Evolutionary conservation across 768 basidiomycete species (phyloP).

Genomic region (Podaxis sp.): DNA sequence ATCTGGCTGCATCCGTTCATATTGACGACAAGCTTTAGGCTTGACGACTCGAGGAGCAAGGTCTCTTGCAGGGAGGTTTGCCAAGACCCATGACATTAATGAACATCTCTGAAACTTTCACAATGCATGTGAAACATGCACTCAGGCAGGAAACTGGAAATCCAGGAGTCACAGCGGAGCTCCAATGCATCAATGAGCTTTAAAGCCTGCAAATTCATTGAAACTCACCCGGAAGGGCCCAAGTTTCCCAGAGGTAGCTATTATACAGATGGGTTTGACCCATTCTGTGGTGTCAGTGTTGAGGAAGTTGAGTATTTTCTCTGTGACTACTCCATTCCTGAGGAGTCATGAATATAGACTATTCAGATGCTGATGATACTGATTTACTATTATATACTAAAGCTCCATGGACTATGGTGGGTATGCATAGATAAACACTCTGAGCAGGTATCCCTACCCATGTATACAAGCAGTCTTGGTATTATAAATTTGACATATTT

Average conservation of each 20-base stretch:
- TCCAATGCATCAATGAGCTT: slow-evolving; percentile 57
- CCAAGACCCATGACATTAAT: not conserved
- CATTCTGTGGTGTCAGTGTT: slow-evolving; percentile 30
- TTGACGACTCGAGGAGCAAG: slow-evolving; percentile 55
- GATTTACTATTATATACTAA: slow-evolving; percentile 2
- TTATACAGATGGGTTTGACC: slow-evolving; percentile 12
- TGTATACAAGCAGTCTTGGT: too few relatives aligned
- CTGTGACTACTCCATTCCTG: slow-evolving; percentile 28
- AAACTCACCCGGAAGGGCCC: slow-evolving; percentile 46
- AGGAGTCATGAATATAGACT: slow-evolving; percentile 30
- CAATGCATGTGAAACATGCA: slow-evolving; percentile 65
- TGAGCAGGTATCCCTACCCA: too few relatives aligned
- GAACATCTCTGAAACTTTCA: not conserved
- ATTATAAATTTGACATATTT: too few relatives aligned
- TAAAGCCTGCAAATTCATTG: slow-evolving; percentile 54
- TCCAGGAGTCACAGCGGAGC: slow-evolving; percentile 59
- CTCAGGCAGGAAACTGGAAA: slow-evolving; percentile 74
- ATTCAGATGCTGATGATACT: slow-evolving; percentile 21
- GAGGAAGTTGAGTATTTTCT: slow-evolving; percentile 24
- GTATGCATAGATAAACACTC: too few relatives aligned
- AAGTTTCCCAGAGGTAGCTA: not conserved
- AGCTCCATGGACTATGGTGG: not conserved
- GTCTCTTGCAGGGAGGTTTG: slow-evolving; percentile 63
- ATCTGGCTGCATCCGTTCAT: not conserved
- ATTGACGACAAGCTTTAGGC: slow-evolving; percentile 35